phyloP scores from a whole-genome alignment of 495 filamentous ascomycete species.

The Penicillium paradoxum region DNA sequence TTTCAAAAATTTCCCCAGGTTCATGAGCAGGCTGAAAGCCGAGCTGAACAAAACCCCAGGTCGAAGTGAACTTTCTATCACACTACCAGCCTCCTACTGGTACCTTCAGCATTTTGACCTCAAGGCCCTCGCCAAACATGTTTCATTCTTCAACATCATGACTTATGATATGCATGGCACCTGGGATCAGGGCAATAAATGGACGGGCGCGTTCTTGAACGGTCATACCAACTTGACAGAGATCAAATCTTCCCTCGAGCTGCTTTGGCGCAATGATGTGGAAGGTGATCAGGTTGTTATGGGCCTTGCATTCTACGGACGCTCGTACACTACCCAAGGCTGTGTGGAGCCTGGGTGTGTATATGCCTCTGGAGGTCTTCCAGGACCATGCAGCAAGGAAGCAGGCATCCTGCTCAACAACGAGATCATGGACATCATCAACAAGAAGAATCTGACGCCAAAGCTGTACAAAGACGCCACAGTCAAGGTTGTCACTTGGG shows the following conservation, averaged over 20 bases:
- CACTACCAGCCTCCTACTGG: slow-evolving; percentile 35
- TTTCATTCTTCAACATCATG: slow-evolving; percentile 52
- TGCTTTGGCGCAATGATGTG: slow-evolving; percentile 38
- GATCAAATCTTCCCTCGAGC: slow-evolving; percentile 30
- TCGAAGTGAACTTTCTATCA: slow-evolving; percentile 35
- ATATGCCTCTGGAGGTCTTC: slow-evolving; percentile 15
- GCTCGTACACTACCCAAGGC: slow-evolving; percentile 34
- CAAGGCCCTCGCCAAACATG: slow-evolving; percentile 31
- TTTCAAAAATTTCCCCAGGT: slow-evolving; percentile 33
- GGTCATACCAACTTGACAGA: slow-evolving; percentile 39
- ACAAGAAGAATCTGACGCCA: not conserved
- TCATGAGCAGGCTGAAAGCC: slow-evolving; percentile 39
- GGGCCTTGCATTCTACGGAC: slow-evolving; percentile 42
- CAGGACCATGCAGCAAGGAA: slow-evolving; percentile 33
- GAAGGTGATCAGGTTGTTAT: slow-evolving; percentile 31
- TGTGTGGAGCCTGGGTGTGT: slow-evolving; percentile 23
- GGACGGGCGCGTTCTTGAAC: slow-evolving; percentile 16
- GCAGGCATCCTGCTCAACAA: slow-evolving; percentile 15
- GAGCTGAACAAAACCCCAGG: slow-evolving; percentile 26
- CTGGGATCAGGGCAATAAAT: slow-evolving; percentile 26
- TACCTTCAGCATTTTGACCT: slow-evolving; percentile 44
- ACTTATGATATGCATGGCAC: slow-evolving; percentile 41
- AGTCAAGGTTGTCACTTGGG: slow-evolving; percentile 30
- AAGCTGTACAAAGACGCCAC: slow-evolving; percentile 16
- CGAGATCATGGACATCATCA: slow-evolving; percentile 22